These are phyloP conservation scores for Limonium bicolor DNA, from an alignment of 148 eudicot genomes.

Conservation along the genomic window DNA sequence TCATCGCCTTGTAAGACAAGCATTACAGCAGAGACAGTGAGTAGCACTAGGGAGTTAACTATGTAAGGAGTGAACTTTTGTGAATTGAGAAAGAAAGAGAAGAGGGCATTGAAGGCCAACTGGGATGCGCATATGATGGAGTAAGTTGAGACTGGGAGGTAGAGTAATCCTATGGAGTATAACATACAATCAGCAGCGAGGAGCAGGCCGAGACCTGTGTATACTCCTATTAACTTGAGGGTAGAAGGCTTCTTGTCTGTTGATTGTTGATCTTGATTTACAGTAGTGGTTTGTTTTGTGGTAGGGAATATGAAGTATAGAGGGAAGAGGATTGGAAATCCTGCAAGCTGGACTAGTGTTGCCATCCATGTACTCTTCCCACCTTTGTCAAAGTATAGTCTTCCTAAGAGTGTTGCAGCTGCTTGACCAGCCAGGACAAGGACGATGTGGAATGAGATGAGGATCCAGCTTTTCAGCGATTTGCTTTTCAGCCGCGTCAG, in stretches of 20 bases:
- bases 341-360: slow-evolving; percentile 15
- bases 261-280: background rate
- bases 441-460: slow-evolving; percentile 9
- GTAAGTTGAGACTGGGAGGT: slow-evolving; percentile 49
- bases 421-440: slow-evolving; percentile 23
- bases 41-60: slow-evolving; percentile 35
- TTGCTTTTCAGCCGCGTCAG: no score
- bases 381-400: slow-evolving; percentile 28
- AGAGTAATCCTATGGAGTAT: slow-evolving; percentile 39
- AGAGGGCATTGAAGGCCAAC: slow-evolving; percentile 45
- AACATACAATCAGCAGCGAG: slow-evolving; percentile 21
- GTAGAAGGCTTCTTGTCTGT: slow-evolving; percentile 2
- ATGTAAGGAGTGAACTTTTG: slow-evolving; percentile 58
- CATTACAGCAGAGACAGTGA: slow-evolving; percentile 40
- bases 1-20: slow-evolving; percentile 24
- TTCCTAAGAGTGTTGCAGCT: slow-evolving; percentile 15
- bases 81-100: slow-evolving; percentile 34
- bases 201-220: slow-evolving; percentile 22
- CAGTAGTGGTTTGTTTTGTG: slow-evolving; percentile 1
- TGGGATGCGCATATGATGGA: slow-evolving; percentile 45
- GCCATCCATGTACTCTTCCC: slow-evolving; percentile 37
- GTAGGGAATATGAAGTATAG: slow-evolving; percentile 14
- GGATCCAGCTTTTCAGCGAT: slow-evolving; percentile 14
- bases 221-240: slow-evolving; percentile 9
- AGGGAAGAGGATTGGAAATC: slow-evolving; percentile 34